phyloP scores from a whole-genome alignment of 257 asterid genomes.

The Solanum pennellii region DNA sequence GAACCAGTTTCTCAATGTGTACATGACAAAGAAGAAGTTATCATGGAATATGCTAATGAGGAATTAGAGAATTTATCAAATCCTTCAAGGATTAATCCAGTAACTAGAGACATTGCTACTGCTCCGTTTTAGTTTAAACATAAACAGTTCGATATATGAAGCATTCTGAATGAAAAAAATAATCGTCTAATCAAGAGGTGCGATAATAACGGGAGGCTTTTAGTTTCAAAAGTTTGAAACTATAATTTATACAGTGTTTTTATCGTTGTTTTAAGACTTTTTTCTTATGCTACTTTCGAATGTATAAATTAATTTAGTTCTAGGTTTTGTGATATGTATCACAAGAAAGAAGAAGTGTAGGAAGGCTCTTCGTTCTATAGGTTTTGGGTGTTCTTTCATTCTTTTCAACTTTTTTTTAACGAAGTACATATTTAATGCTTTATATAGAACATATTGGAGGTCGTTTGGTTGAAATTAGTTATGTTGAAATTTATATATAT shows the following conservation, averaged over 20 bases:
- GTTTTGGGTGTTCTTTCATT: not conserved
- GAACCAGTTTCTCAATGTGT: constrained; percentile 24
- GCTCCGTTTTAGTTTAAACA: constrained; percentile 24
- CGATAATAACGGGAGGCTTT: not conserved
- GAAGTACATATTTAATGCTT: not conserved
- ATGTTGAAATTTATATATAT: no score
- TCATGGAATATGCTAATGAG: not conserved
- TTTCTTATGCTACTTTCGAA: not conserved
- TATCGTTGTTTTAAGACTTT: not conserved
- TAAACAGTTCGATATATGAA: rapidly evolving
- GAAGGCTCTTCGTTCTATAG: no score
- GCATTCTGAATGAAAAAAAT: not conserved
- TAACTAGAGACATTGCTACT: constrained; percentile 19
- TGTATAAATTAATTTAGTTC: not conserved
- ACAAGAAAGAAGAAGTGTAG: not conserved
- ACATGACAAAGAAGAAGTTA: not conserved
- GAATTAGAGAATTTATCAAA: not conserved
- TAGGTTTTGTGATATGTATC: not conserved
- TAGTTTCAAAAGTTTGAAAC: not conserved
- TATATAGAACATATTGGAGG: not conserved
- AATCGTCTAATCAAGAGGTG: not conserved
- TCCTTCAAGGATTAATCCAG: not conserved
- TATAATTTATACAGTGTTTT: not conserved
- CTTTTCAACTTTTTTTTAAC: not conserved
- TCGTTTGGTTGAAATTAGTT: not conserved